Percentiles rank a stretch among this genome's conserved stretches.
phyloP scores from a whole-genome alignment of 2,329 filamentous ascomycete genomes.

The Plenodomus lindquistii region DNA sequence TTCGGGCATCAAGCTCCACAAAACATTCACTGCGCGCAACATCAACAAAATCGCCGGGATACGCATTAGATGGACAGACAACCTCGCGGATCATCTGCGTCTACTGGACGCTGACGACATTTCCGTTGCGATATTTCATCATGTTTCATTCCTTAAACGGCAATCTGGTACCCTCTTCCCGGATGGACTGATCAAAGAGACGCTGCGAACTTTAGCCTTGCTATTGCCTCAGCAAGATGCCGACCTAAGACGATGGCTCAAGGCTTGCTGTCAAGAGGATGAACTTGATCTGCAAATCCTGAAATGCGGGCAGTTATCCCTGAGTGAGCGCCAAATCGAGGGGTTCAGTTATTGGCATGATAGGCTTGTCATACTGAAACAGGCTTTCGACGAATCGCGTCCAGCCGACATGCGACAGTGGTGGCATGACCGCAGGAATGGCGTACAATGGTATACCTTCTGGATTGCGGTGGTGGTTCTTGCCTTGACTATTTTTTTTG shows the following conservation, averaged over 20 bases:
- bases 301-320: conserved; percentile 35
- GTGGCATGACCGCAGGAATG: conserved; percentile 50
- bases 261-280: background rate
- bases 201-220: conserved; percentile 43
- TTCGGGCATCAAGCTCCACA: conserved; percentile 11
- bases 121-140: conserved; percentile 47
- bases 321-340: conserved; percentile 39
- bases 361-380: conserved; percentile 42
- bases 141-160: conserved; percentile 41
- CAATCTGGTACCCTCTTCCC: conserved; percentile 34
- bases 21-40: conserved; percentile 20
- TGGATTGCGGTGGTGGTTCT: conserved; percentile 50
- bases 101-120: conserved; percentile 45
- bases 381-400: conserved; percentile 47
- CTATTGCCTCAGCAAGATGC: conserved; percentile 41
- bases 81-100: conserved; percentile 49
- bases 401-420: conserved; percentile 44
- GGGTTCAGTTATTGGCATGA: conserved; percentile 24
- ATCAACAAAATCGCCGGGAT: conserved; percentile 43
- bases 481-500: conserved; percentile 48
- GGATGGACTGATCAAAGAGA: conserved; percentile 41
- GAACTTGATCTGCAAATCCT: conserved; percentile 32
- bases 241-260: conserved; percentile 25
- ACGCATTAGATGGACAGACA: conserved; percentile 45
- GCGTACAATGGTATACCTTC: conserved; percentile 51